A percentile compares a stretch with the other conserved stretches of the same genome.
phyloP scores from a whole-genome alignment of 306 rosid genomes.

The Vachellia pachyceras region DNA sequence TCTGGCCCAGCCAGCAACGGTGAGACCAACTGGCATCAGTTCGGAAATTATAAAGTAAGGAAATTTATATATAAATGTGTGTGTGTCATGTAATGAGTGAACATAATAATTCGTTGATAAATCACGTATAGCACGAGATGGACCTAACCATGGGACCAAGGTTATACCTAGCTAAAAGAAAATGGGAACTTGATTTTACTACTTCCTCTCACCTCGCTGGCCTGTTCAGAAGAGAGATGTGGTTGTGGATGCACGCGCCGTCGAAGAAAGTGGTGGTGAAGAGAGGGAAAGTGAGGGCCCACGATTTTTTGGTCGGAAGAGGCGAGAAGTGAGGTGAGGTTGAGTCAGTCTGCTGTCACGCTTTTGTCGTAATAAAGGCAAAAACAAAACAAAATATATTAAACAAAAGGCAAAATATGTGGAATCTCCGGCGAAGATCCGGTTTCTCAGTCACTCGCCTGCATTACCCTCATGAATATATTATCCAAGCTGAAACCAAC shows the following conservation, averaged over 20 bases:
- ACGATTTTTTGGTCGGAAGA: constrained; percentile 50
- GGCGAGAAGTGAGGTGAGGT: neutral
- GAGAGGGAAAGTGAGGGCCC: constrained; percentile 48
- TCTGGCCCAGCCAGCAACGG: constrained; percentile 2
- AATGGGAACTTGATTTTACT: neutral
- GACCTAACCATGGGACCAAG: neutral
- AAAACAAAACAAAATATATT: neutral
- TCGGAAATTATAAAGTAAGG: neutral
- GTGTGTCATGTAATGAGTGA: neutral
- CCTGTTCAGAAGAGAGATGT: neutral
- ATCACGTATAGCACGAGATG: neutral
- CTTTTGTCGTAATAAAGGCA: neutral
- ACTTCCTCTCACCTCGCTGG: neutral
- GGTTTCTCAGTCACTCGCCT: neutral
- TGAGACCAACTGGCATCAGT: neutral
- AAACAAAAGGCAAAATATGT: neutral
- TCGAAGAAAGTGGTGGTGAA: neutral
- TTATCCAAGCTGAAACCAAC: neutral
- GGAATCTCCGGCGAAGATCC: neutral
- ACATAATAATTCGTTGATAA: neutral
- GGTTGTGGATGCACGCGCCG: constrained; percentile 37
- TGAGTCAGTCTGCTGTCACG: neutral
- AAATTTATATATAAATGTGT: too few species aligned
- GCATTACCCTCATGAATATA: neutral
- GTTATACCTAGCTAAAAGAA: neutral